Base-by-base conservation (phyloP, 805 yeast genomes). In the Groenewaldozyma salmanticensis region DNA sequence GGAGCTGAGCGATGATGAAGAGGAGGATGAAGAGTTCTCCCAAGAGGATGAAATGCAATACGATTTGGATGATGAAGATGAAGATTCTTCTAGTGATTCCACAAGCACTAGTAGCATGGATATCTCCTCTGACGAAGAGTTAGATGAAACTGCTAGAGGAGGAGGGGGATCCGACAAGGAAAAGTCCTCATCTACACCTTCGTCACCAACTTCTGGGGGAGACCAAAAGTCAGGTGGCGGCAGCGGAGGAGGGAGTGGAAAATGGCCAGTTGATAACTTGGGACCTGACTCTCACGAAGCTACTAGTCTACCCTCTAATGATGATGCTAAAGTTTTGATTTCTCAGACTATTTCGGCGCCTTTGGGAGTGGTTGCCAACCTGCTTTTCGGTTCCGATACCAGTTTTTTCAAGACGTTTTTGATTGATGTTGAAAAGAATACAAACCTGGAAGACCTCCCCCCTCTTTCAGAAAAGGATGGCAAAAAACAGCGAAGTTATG, bases 221-320 rank as follows among this genome's bases (percentile, higher is more conserved):
- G 43, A 27, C 4, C 46, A 19, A 15, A 45, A 19, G 7, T 35
- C 38, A 3, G 35, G 32, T 15, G 42, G 24, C 15, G 40, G 31
- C 11, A 31, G 21, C 24, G 37, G 19, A 3, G 37, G 40, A 7
- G 38, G 40, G 3, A 46, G 36, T 21, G 44, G 41, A 27, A 27
- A 37, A 16, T 55, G 52, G 57, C 54, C 57, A 5, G 60, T 52
- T 2, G 52, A 52, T 5, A 75, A 75, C 42, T 65, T 68, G 16
- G 96, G 96, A 0, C 90, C 94, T 0, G 64, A 60, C 5, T 60
- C 65, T 1, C 92, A 83, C 54, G 60, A 60, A 0, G 75, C 80
- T 2, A 83, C 95, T 0, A 55, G 60, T 1, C 55, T 71, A 34
- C 68, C 66, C 1, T 70, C 71, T 2, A 67, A 62, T 2, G 53